Conservation (phyloP, 257 asterid genomes). For the Nicotiana noctiflora region DNA sequence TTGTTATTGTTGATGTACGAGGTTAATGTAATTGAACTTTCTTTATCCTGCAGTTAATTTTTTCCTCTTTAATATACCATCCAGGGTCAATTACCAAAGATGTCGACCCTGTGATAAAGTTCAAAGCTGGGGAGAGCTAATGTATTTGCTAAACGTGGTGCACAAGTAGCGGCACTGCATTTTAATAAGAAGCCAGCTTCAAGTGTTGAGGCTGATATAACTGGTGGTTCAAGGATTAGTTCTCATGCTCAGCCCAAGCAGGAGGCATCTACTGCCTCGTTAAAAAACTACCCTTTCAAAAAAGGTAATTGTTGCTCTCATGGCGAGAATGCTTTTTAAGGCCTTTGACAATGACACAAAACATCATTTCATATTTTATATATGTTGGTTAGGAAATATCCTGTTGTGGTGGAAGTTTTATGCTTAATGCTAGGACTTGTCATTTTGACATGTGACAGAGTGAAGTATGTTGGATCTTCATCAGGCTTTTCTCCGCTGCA, state of each 20-base stretch:
- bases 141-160: conserved; percentile 58
- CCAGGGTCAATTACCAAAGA: conserved; percentile 64
- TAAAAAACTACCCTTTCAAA: conserved; percentile 55
- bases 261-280: conserved; percentile 76
- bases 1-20: background rate
- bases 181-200: conserved; percentile 61
- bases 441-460: conserved; percentile 68
- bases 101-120: conserved; percentile 48
- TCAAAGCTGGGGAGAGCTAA: conserved; percentile 57
- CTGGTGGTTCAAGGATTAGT: conserved; percentile 49
- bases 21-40: background rate
- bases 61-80: background rate
- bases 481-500: conserved; percentile 47
- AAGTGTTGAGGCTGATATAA: conserved; percentile 63
- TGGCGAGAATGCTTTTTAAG: background rate
- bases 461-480: conserved; percentile 59
- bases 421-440: background rate
- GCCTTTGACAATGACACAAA: background rate
- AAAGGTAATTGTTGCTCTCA: conserved; percentile 38
- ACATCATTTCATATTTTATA: background rate
- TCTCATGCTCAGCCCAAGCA: conserved; percentile 68
- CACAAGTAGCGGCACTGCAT: no score
- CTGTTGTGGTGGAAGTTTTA: background rate
- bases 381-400: background rate
- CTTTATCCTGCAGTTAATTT: background rate